phyloP scores from a whole-genome alignment of 306 rosid species.

The Alnus glutinosa region DNA sequence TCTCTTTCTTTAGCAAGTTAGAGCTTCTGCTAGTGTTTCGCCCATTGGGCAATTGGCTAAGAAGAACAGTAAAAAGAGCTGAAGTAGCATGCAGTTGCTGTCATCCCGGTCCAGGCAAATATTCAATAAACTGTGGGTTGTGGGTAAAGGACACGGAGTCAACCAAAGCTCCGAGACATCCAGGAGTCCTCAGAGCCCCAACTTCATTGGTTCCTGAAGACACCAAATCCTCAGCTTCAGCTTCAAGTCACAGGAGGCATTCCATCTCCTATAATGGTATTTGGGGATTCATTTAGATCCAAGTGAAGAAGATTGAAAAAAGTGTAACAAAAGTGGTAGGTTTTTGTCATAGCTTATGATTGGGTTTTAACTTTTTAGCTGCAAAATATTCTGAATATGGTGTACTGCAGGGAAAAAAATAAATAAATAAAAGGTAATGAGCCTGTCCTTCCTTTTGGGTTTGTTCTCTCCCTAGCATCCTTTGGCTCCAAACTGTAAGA shows the following conservation, averaged over 20 bases:
- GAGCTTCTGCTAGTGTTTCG: constrained; percentile 44
- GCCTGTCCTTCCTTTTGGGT: neutral
- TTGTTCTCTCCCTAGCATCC: constrained; percentile 8
- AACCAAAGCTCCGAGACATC: constrained; percentile 86
- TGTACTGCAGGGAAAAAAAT: constrained; percentile 18
- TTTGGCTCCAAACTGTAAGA: constrained; percentile 25
- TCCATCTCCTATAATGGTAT: constrained; percentile 61
- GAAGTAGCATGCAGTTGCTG: constrained; percentile 74
- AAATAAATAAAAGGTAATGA: constrained; percentile 13
- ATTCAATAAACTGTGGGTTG: constrained; percentile 76
- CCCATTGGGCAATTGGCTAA: constrained; percentile 47
- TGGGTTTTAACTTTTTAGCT: constrained; percentile 14
- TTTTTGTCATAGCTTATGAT: constrained; percentile 22
- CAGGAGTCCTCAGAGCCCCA: constrained; percentile 87
- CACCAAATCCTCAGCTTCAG: constrained; percentile 69
- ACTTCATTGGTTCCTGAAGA: constrained; percentile 75
- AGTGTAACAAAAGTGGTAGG: constrained; percentile 67
- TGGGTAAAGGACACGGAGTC: constrained; percentile 75
- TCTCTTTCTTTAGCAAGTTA: constrained; percentile 83
- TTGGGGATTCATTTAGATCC: constrained; percentile 6
- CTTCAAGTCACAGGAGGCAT: constrained; percentile 84
- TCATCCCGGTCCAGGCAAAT: constrained; percentile 90
- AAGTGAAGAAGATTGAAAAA: constrained; percentile 21
- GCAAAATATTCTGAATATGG: constrained; percentile 26
- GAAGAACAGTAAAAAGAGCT: constrained; percentile 76